Conservation (phyloP, 768 basidiomycete species). For the Chalciporus sphaerocephalus region DNA sequence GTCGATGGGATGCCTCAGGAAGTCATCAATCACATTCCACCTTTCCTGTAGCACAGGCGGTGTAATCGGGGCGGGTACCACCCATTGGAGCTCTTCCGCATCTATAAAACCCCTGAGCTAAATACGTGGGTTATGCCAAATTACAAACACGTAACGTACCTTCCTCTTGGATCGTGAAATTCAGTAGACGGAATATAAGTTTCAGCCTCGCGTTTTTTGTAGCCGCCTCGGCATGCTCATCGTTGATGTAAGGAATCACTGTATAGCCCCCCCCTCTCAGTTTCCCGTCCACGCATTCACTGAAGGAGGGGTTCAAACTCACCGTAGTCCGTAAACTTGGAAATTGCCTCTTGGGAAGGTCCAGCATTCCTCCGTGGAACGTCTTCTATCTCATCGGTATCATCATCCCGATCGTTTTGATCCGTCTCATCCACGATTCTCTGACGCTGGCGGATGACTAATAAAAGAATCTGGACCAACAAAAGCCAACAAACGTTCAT, state of each 20-base stretch:
- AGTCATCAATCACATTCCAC: constrained; percentile 76
- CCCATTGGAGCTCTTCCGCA: constrained; percentile 78
- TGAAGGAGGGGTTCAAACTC: constrained; percentile 29
- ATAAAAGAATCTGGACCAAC: constrained; percentile 49
- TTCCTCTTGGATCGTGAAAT: constrained; percentile 64
- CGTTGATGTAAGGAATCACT: constrained; percentile 75
- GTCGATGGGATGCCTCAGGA: constrained; percentile 76
- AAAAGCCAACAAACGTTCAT: constrained; percentile 8
- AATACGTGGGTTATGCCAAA: constrained; percentile 1
- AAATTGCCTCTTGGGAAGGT: constrained; percentile 66
- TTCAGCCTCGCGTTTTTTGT: constrained; percentile 77
- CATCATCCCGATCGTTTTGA: constrained; percentile 37
- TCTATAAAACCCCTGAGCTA: constrained; percentile 35
- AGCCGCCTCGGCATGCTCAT: constrained; percentile 73
- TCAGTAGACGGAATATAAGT: constrained; percentile 75
- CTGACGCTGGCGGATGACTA: constrained; percentile 56
- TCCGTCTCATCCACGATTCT: constrained; percentile 61
- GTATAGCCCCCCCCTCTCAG: constrained; percentile 5
- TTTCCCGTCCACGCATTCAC: not conserved
- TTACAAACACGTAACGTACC: constrained; percentile 39
- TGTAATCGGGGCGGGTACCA: constrained; percentile 65
- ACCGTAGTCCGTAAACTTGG: constrained; percentile 76
- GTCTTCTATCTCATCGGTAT: constrained; percentile 32
- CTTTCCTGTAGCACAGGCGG: constrained; percentile 66
- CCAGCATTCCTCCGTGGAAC: constrained; percentile 24